A percentile compares a stretch with the other conserved stretches of the same genome.
phyloP scores from a whole-genome alignment of 176 grass and related monocot species.

The Secale cereale region DNA sequence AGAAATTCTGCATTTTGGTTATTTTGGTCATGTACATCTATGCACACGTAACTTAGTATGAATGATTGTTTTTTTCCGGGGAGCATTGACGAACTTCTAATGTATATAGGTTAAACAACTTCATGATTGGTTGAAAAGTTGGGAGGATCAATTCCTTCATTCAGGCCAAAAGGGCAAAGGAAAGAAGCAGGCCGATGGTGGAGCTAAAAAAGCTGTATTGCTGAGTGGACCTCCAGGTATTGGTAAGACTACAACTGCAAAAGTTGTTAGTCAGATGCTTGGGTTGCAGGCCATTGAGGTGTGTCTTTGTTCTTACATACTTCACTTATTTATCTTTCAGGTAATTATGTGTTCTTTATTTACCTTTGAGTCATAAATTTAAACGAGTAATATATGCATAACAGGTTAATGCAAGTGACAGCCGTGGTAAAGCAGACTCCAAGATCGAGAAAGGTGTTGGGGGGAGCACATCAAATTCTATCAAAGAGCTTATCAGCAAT shows the following conservation, averaged over 20 bases:
- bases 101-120: constrained; percentile 82
- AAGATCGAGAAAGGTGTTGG: constrained; percentile 95
- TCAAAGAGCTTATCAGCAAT: constrained; percentile 98
- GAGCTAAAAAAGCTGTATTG: constrained; percentile 88
- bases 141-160: constrained; percentile 78
- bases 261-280: constrained; percentile 96
- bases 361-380: constrained; percentile 9
- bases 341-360: constrained; percentile 17
- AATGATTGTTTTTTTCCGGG: background rate
- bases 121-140: constrained; percentile 93
- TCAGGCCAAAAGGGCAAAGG: constrained; percentile 73
- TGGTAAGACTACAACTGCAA: constrained; percentile 93
- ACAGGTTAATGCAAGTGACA: constrained; percentile 99
- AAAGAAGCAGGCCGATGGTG: constrained; percentile 76
- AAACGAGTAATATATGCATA: constrained; percentile 13
- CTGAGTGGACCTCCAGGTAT: constrained; percentile 93
- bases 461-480: constrained; percentile 90
- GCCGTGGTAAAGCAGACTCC: constrained; percentile 91
- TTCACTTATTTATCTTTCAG: background rate
- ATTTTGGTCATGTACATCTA: constrained; percentile 22
- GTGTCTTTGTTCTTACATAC: constrained; percentile 4
- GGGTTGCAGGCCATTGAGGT: constrained; percentile 95
- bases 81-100: constrained; percentile 3
- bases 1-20: constrained; percentile 27
- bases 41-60: constrained; percentile 18